Conservation (phyloP, 2,329 filamentous ascomycete genomes). For the Fusarium sororula region DNA sequence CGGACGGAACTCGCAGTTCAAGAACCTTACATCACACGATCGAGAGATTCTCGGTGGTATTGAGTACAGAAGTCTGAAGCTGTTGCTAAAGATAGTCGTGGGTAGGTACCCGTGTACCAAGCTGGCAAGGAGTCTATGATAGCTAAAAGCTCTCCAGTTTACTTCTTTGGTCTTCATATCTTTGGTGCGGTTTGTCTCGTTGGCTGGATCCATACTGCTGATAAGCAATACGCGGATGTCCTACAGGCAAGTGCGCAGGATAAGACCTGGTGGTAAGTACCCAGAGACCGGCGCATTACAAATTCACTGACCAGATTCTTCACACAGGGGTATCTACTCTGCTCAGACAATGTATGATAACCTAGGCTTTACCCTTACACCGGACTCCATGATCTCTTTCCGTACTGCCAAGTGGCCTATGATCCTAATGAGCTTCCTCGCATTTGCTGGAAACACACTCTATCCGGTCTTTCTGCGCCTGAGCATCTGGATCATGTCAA, state of each 20-base stretch:
- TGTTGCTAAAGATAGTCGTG: constrained; percentile 56
- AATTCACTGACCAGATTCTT: background rate
- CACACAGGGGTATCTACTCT: constrained; percentile 56
- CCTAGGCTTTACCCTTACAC: constrained; percentile 59
- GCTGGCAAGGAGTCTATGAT: background rate
- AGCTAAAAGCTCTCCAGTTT: constrained; percentile 48
- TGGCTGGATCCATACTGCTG: constrained; percentile 55
- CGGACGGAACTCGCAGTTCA: constrained; percentile 52
- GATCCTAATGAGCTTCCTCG: constrained; percentile 58
- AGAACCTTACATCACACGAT: constrained; percentile 52
- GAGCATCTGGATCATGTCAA: constrained; percentile 64
- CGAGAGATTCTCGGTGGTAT: constrained; percentile 58
- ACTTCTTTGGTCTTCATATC: constrained; percentile 57
- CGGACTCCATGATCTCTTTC: constrained; percentile 62
- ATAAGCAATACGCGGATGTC: constrained; percentile 52
- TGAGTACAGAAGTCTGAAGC: constrained; percentile 59
- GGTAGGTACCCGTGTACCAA: constrained; percentile 36
- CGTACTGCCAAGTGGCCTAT: constrained; percentile 54
- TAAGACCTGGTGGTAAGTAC: constrained; percentile 58
- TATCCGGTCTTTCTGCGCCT: constrained; percentile 68
- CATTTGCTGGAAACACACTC: constrained; percentile 62
- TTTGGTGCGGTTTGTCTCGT: constrained; percentile 58
- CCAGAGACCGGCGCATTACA: accelerated
- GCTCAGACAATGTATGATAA: constrained; percentile 61
- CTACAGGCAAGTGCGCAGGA: constrained; percentile 49